phyloP scores from a whole-genome alignment of 768 basidiomycete genomes.

The Suillus occidentalis region DNA sequence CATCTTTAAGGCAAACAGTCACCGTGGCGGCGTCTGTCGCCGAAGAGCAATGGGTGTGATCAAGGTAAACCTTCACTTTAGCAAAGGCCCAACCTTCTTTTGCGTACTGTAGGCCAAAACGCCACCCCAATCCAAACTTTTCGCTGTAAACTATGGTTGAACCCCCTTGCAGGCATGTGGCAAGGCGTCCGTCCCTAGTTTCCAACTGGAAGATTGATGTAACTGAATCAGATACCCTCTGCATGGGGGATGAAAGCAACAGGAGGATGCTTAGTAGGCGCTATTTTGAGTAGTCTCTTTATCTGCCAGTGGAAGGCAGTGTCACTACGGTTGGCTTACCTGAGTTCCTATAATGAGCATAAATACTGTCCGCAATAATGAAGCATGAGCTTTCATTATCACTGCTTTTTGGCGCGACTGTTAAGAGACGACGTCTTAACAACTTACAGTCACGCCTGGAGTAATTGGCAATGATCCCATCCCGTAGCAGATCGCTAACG shows the following conservation, averaged over 20 bases:
- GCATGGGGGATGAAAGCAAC: conserved; percentile 10
- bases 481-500: neutral
- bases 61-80: neutral
- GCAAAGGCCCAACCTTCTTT: neutral
- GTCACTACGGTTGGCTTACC: neutral
- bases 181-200: conserved; percentile 22
- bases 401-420: no score
- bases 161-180: conserved; percentile 12
- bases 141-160: conserved; percentile 22
- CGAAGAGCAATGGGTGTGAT: conserved; percentile 21
- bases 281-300: no score
- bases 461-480: neutral
- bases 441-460: neutral
- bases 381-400: no score
- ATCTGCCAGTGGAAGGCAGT: neutral
- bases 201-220: conserved; percentile 26
- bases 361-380: no score
- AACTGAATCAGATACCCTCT: conserved; percentile 26
- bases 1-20: conserved; percentile 13
- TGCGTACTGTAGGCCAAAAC: conserved; percentile 21
- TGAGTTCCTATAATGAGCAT: no score
- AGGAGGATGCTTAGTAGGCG: neutral
- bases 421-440: no score
- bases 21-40: conserved; percentile 22
- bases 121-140: conserved; percentile 30